Base-by-base conservation (phyloP, 139 green algal species). In the Medakamo hakoo region DNA sequence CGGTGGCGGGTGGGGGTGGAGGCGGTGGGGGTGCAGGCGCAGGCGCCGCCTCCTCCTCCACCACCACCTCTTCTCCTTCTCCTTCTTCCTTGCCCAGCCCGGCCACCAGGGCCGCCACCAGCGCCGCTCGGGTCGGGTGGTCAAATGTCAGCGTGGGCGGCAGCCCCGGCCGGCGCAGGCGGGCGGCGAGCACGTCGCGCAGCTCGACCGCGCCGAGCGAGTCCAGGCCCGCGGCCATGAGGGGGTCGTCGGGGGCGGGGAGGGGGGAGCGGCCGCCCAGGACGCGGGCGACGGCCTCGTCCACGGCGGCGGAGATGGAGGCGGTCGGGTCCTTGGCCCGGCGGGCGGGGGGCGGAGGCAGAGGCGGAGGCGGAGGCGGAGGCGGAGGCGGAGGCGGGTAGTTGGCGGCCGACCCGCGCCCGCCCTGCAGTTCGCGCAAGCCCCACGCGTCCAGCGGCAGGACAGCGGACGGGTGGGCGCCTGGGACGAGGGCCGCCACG, bases 131-230 rank as follows among this genome's bases (percentile, higher is more conserved):
- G 3, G 66, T 78, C n/a, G 84, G 84, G 64, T 86, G 87, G 73
- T 91, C 84, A 66, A 89, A 87, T 4, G 75, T 69, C 3, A 89
- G 62, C 2, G 84, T 89, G 27, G 67, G 65, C 0, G 82, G 78
- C 49, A 89, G 69, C n/a, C 82, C 68, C 16, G 85, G 23, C 20
- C n/a, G n/a, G n/a, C 63, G 68, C 61, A 87, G 72, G 9, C 52
- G 56, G 24, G 57, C 71, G 22, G 89, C 83, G n/a, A 95, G 79
- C 2, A 64, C 63, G 60, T 84, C 85, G 29, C 83, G 72, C 49
- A 95, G 74, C 80, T 95, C 88, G 27, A 93, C 79, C 3, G 82
- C 82, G 0, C 81, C 82, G 25, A 94, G 70, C 14, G 79, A 89
- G 68, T 96, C 78, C 19, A 84, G 66, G 18, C 76, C 78, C 0